Conservation (phyloP, 1,284 basidiomycete species). For the Cutaneotrichosporon cutaneum region DNA sequence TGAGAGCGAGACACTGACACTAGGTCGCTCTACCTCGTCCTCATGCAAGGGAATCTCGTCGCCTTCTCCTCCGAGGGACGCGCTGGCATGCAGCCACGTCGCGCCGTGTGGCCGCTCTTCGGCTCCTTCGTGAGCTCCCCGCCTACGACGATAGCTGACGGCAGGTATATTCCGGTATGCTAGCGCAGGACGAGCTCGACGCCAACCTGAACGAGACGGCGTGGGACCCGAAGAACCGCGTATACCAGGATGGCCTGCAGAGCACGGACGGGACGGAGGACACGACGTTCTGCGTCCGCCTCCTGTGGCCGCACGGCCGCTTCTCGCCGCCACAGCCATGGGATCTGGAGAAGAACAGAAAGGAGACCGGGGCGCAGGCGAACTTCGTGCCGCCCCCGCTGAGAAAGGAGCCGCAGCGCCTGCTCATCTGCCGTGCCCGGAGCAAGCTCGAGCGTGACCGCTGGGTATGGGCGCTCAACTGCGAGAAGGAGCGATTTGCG, state of each 20-base stretch:
- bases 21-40: constrained; percentile 38
- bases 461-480: constrained; percentile 53
- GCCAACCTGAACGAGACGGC: constrained; percentile 27
- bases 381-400: constrained; percentile 32
- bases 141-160: background rate
- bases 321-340: constrained; percentile 35
- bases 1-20: no score
- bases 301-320: constrained; percentile 25
- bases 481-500: constrained; percentile 49
- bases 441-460: constrained; percentile 52
- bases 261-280: constrained; percentile 47
- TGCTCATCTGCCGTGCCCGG: constrained; percentile 46
- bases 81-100: constrained; percentile 31
- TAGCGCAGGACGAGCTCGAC: constrained; percentile 46
- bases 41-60: constrained; percentile 42
- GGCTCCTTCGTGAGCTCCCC: constrained; percentile 45
- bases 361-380: constrained; percentile 10
- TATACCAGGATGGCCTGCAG: constrained; percentile 51
- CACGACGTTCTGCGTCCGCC: constrained; percentile 46
- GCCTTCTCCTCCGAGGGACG: constrained; percentile 39
- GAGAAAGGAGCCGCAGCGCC: constrained; percentile 29
- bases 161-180: constrained; percentile 47
- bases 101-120: constrained; percentile 43
- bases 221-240: constrained; percentile 32
- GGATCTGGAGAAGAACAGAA: constrained; percentile 27